phyloP scores from a whole-genome alignment of 2,329 filamentous ascomycete species.

The Pseudogymnoascus verrucosus region DNA sequence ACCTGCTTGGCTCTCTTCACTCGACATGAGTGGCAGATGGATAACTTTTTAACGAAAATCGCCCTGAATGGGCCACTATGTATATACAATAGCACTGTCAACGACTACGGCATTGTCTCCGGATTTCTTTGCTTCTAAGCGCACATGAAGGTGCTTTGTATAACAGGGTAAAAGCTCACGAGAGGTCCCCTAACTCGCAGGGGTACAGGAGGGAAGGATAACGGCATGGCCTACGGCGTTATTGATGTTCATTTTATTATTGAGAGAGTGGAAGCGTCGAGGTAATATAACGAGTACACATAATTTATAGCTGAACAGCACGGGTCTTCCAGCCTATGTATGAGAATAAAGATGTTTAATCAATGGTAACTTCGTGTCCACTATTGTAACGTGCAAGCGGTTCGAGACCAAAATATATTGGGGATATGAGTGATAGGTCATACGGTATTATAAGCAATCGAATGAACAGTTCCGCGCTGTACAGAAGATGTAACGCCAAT shows the following conservation, averaged over 20 bases:
- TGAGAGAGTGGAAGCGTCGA: neutral
- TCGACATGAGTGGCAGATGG: constrained; percentile 30
- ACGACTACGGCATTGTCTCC: neutral
- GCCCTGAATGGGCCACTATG: neutral
- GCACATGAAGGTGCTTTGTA: neutral
- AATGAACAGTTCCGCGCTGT: neutral
- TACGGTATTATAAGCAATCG: neutral
- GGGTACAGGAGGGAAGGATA: neutral
- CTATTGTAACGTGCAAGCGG: neutral
- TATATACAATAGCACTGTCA: constrained; percentile 8
- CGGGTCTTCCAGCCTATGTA: neutral
- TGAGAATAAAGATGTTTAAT: neutral
- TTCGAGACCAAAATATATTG: neutral
- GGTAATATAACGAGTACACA: constrained; percentile 1
- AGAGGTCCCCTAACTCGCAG: neutral
- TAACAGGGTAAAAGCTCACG: neutral
- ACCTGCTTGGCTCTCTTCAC: constrained; percentile 72
- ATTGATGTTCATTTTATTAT: neutral
- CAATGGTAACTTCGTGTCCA: neutral
- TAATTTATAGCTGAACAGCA: neutral
- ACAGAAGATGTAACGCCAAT: neutral
- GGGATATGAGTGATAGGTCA: neutral
- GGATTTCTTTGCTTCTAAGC: constrained; percentile 6
- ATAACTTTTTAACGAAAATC: neutral
- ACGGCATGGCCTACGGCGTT: neutral